Base-by-base conservation (phyloP, 1,284 basidiomycete genomes). In the Apiotrichum siamense region DNA sequence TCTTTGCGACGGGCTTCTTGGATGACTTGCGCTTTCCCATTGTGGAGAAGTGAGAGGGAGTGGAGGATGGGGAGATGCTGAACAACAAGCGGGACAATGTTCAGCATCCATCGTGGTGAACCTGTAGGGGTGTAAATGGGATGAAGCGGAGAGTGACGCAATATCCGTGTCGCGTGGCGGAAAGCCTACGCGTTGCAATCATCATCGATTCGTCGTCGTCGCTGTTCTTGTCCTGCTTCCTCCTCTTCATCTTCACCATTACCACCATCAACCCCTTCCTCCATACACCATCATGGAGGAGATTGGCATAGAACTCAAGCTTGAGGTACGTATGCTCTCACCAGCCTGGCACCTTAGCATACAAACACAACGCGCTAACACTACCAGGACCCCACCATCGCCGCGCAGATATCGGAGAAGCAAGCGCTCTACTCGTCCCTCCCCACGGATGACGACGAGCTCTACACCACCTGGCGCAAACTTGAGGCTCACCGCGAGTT, bases 401-500 rank as follows among this genome's bases (percentile, higher is more conserved):
- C 88, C 57, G 82, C 87, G 5, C 86, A 89, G 53, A 82, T 92
- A 47, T 83, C 81, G 41, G 91, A 97, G 76, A 94, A 93, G 79
- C 82, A 86, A 33, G 83, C 86, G 25, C 78, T 96, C 41, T 81
- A 85, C 70, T 84, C 86, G 60, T 86, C 90, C 60, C 78, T 93
- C 24, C 87, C 75, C n/a, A 29, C 88, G 60, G 63, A 61, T 11
- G 89, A 93, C 68, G 90, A 93, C 74, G 91, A 94, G 75, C 77
- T 93, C 54, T 97, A 96, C 73, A 84, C 88, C 70, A 94, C 92
- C 69, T 93, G 89, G 83, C 92, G 93, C 80, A 90, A 90, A 67
- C 84, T 97, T 36, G 82, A 88, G 50, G 84, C 89, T 41, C 92
- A 97, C 69, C 80, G 93, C 44, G 91, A 96, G 69, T 89, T 96